Percentiles rank a stretch among this genome's conserved stretches.
Evolutionary conservation across 2,329 filamentous ascomycete species (phyloP).

Genomic region (Talaromyces sp.): DNA sequence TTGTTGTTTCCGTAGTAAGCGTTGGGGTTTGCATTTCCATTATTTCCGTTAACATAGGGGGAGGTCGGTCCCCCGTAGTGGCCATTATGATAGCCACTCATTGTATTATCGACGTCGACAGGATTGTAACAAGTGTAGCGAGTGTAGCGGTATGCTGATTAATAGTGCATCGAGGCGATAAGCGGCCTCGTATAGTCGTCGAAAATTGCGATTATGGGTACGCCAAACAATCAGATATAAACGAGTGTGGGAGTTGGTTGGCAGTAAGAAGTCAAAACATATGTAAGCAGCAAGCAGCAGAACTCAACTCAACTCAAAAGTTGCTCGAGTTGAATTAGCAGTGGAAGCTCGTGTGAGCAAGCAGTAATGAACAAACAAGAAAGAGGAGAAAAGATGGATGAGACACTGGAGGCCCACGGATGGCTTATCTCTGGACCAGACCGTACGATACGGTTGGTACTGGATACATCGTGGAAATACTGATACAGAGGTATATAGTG

Average conservation of each 20-base stretch:
- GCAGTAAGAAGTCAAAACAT: constrained; percentile 10
- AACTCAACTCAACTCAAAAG: not conserved
- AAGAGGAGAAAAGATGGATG: not conserved
- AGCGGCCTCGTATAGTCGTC: not conserved
- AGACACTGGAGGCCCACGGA: not conserved
- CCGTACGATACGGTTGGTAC: not conserved
- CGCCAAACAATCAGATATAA: not conserved
- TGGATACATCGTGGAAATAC: not conserved
- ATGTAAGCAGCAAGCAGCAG: not conserved
- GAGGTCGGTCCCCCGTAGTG: constrained; percentile 1
- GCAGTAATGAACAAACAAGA: not conserved
- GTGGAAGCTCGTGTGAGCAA: not conserved
- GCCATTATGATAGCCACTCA: constrained; percentile 13
- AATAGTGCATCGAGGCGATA: constrained; percentile 5
- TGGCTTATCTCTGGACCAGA: not conserved
- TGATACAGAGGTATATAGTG: not conserved
- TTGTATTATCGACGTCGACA: not conserved
- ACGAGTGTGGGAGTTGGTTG: constrained; percentile 2
- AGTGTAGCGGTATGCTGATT: constrained; percentile 2
- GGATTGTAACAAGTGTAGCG: constrained; percentile 4
- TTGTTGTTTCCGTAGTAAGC: constrained; percentile 15
- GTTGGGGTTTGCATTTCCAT: constrained; percentile 8
- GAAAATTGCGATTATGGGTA: not conserved
- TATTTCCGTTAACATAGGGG: constrained; percentile 7
- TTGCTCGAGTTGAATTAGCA: not conserved